Conservation (phyloP, 1,284 basidiomycete genomes). For the Butyriboletus appendiculatus region DNA sequence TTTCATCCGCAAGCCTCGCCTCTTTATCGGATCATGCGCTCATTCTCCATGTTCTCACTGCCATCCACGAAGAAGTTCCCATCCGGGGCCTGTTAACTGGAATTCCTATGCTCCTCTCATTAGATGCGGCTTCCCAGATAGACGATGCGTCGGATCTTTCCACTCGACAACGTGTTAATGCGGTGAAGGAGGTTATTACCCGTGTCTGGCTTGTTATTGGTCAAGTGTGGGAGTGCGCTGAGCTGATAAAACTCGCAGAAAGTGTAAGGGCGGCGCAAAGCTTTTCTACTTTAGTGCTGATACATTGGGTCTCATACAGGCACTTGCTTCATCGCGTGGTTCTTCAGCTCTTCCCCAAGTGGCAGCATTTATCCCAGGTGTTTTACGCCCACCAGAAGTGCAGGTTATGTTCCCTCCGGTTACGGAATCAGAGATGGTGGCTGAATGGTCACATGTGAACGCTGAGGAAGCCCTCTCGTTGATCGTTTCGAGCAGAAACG, state of each 20-base stretch:
- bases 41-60: constrained; percentile 69
- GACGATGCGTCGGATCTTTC: constrained; percentile 43
- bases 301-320: constrained; percentile 30
- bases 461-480: constrained; percentile 53
- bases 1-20: constrained; percentile 51
- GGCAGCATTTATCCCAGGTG: constrained; percentile 30
- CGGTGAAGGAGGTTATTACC: constrained; percentile 66
- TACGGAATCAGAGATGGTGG: constrained; percentile 15
- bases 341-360: constrained; percentile 36
- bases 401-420: constrained; percentile 31
- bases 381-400: constrained; percentile 33
- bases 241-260: constrained; percentile 56
- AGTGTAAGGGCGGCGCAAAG: constrained; percentile 44
- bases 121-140: constrained; percentile 58
- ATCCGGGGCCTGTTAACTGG: constrained; percentile 74
- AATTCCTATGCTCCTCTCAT: constrained; percentile 82
- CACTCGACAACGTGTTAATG: constrained; percentile 50
- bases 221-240: constrained; percentile 65
- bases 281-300: constrained; percentile 15
- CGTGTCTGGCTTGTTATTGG: constrained; percentile 71
- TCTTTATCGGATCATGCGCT: constrained; percentile 77
- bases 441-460: constrained; percentile 46
- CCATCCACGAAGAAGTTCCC: constrained; percentile 71
- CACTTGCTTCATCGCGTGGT: constrained; percentile 35
- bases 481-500: constrained; percentile 50